phyloP scores from a whole-genome alignment of 495 filamentous ascomycete species.

The Astrothelium macrocarpum region DNA sequence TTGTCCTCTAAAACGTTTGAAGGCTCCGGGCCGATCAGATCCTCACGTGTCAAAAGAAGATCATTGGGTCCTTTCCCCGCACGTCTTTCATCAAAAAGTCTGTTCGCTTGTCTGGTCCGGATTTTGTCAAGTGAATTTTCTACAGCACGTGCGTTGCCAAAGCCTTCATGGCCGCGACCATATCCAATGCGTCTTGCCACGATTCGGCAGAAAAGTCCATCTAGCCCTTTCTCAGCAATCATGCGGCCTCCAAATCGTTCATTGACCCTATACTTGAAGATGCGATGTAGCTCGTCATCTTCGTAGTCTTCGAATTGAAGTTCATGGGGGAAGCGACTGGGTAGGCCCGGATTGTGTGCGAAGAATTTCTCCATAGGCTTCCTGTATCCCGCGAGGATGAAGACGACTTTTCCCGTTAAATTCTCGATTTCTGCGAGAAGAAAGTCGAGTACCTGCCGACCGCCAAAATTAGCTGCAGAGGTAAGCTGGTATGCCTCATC shows the following conservation, averaged over 20 bases:
- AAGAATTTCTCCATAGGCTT: conserved; percentile 75
- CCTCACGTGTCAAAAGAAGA: conserved; percentile 25
- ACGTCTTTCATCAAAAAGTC: conserved; percentile 39
- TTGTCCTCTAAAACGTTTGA: conserved; percentile 39
- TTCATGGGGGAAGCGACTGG: conserved; percentile 58
- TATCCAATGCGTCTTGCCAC: conserved; percentile 50
- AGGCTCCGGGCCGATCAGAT: conserved; percentile 45
- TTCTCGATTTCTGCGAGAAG: conserved; percentile 70
- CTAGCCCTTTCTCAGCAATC: conserved; percentile 48
- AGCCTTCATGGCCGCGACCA: conserved; percentile 55
- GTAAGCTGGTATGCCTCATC: conserved; percentile 71
- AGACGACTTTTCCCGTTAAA: conserved; percentile 60
- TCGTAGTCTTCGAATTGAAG: conserved; percentile 62
- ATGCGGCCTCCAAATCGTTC: conserved; percentile 44
- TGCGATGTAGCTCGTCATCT: conserved; percentile 52
- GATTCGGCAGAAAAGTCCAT: conserved; percentile 59
- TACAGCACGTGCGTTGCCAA: conserved; percentile 62
- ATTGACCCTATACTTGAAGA: conserved; percentile 41
- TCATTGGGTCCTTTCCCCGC: conserved; percentile 23
- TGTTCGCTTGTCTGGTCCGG: conserved; percentile 46
- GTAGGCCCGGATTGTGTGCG: conserved; percentile 63
- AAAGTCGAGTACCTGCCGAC: conserved; percentile 59
- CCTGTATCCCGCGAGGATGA: conserved; percentile 69
- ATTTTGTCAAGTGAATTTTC: conserved; percentile 52
- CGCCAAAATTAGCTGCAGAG: conserved; percentile 35